phyloP scores from a whole-genome alignment of 768 basidiomycete species.

The Lentinus tigrinus region DNA sequence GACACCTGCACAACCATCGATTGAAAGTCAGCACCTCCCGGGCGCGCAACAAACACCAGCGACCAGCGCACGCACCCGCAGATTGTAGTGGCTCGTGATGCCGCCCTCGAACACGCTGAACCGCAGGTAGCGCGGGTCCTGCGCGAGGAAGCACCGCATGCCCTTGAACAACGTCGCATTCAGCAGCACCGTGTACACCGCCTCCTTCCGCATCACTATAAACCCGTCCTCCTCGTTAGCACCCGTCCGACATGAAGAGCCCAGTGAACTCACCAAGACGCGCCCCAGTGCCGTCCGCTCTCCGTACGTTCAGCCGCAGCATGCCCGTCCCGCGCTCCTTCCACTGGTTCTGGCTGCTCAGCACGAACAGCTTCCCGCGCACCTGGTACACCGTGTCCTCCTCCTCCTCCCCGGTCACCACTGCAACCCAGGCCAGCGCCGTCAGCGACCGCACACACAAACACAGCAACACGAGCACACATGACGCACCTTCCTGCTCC shows the following conservation, averaged over 20 bases:
- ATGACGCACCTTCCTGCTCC: conserved; percentile 64
- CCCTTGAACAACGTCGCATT: conserved; percentile 77
- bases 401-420: conserved; percentile 79
- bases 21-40: background rate
- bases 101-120: conserved; percentile 71
- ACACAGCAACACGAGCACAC: background rate
- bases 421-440: conserved; percentile 32
- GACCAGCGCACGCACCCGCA: conserved; percentile 53
- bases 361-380: conserved; percentile 70
- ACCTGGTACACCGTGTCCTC: conserved; percentile 76
- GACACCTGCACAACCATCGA: conserved; percentile 52
- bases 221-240: conserved; percentile 11
- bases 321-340: conserved; percentile 76
- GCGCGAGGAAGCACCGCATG: conserved; percentile 70
- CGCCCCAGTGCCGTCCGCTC: conserved; percentile 62
- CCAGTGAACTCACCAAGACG: conserved; percentile 53
- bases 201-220: conserved; percentile 84
- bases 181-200: conserved; percentile 70
- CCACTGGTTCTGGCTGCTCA: conserved; percentile 63
- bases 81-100: conserved; percentile 66
- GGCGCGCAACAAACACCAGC: background rate
- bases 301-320: conserved; percentile 66
- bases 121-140: conserved; percentile 77
- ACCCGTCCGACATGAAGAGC: background rate
- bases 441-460: background rate